phyloP scores from a whole-genome alignment of 2,329 filamentous ascomycete species.

The Epichloe hybrida region DNA sequence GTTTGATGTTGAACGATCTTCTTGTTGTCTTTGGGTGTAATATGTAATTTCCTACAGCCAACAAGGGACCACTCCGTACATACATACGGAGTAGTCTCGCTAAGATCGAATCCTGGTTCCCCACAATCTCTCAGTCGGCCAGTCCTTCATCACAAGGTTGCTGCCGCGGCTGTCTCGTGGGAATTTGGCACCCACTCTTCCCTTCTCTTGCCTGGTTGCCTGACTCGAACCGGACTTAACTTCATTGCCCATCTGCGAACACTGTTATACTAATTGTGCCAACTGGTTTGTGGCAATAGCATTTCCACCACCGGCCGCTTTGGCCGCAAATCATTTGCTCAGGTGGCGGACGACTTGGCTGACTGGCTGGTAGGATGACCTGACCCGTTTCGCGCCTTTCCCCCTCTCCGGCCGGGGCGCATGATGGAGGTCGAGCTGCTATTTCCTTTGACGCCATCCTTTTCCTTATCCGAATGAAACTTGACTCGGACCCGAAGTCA shows the following conservation, averaged over 20 bases:
- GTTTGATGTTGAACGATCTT: no score
- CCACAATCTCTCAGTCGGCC: no score
- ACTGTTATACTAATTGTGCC: neutral
- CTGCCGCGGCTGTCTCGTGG: neutral
- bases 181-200: neutral
- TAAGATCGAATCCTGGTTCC: no score
- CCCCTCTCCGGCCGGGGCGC: neutral
- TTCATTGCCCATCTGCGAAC: neutral
- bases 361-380: neutral
- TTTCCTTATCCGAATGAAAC: conserved; percentile 3
- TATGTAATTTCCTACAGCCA: neutral
- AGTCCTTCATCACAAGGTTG: neutral
- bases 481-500: conserved; percentile 4
- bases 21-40: neutral
- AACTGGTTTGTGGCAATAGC: neutral
- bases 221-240: neutral
- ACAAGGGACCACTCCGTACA: no score
- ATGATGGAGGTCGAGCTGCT: neutral
- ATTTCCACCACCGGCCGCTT: neutral
- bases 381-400: neutral
- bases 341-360: neutral
- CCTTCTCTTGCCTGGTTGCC: neutral
- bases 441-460: neutral
- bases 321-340: neutral
- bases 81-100: no score